A percentile compares a stretch with the other conserved stretches of the same genome.
phyloP scores from a whole-genome alignment of 2,329 filamentous ascomycete genomes.

The Nigrospora sphaerica region DNA sequence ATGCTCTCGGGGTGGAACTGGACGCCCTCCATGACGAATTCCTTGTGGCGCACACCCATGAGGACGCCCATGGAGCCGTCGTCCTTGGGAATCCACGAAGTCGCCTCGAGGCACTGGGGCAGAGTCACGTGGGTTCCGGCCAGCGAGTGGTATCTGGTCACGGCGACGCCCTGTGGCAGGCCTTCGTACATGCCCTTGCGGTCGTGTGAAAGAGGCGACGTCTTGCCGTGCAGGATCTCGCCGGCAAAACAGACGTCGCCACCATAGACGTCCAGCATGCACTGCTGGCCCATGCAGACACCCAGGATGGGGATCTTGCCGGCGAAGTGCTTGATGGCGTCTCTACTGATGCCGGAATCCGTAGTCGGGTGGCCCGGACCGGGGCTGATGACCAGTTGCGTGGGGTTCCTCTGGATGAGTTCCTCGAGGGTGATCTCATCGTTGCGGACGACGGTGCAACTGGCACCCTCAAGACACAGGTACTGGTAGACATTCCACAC shows the following conservation, averaged over 20 bases:
- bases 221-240: constrained; percentile 96
- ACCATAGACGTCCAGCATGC: constrained; percentile 90
- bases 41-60: constrained; percentile 93
- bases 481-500: constrained; percentile 99
- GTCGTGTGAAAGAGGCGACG: constrained; percentile 83
- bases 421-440: constrained; percentile 85
- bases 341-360: constrained; percentile 89
- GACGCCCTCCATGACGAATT: constrained; percentile 86
- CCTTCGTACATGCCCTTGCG: constrained; percentile 82
- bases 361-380: constrained; percentile 87
- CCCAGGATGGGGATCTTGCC: constrained; percentile 93
- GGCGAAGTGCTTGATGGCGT: constrained; percentile 82
- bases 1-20: constrained; percentile 99
- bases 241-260: constrained; percentile 88
- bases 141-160: constrained; percentile 93
- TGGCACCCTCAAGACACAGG: constrained; percentile 89
- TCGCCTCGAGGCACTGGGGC: constrained; percentile 78
- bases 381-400: constrained; percentile 89
- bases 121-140: constrained; percentile 86
- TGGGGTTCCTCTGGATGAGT: constrained; percentile 75
- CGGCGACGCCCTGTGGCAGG: constrained; percentile 72
- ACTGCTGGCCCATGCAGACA: constrained; percentile 99
- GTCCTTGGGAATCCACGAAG: constrained; percentile 76
- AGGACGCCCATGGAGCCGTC: constrained; percentile 81
- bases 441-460: constrained; percentile 83